A percentile compares a stretch with the other conserved stretches of the same genome.
Evolutionary conservation across 148 eudicot species (phyloP).

Genomic region (Arbutus unedo): DNA sequence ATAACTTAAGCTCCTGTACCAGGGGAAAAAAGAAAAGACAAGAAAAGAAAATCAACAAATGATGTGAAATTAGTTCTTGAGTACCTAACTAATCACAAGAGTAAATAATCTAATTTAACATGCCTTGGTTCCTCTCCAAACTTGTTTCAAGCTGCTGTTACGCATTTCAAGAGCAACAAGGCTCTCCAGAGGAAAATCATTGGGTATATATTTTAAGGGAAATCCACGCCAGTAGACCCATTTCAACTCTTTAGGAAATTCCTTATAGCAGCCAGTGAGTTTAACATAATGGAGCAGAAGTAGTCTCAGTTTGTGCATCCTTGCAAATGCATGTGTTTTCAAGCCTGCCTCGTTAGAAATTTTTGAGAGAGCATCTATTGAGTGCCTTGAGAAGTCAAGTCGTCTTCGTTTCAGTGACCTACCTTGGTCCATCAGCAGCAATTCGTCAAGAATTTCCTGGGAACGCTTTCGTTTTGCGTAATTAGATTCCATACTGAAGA

Average conservation of each 20-base stretch:
- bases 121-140: constrained; percentile 16
- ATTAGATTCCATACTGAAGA: background rate
- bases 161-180: constrained; percentile 13
- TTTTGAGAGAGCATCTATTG: constrained; percentile 1
- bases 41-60: background rate
- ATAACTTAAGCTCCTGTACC: background rate
- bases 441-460: background rate
- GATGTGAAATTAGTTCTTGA: background rate
- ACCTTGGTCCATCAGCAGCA: background rate
- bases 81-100: background rate
- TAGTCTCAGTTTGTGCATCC: constrained; percentile 8
- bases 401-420: background rate
- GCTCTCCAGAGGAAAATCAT: constrained; percentile 6
- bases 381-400: background rate
- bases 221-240: constrained; percentile 10
- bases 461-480: background rate
- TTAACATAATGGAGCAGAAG: background rate
- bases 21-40: background rate
- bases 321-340: background rate
- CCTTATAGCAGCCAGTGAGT: background rate
- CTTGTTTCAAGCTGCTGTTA: background rate
- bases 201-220: constrained; percentile 1
- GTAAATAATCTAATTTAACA: background rate
- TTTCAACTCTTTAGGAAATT: constrained; percentile 8
- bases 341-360: background rate